A percentile compares a stretch with the other conserved stretches of the same genome.
Conservation (phyloP, 371 early-diverging fungal genomes). For the Apophysomyces sp. region DNA sequence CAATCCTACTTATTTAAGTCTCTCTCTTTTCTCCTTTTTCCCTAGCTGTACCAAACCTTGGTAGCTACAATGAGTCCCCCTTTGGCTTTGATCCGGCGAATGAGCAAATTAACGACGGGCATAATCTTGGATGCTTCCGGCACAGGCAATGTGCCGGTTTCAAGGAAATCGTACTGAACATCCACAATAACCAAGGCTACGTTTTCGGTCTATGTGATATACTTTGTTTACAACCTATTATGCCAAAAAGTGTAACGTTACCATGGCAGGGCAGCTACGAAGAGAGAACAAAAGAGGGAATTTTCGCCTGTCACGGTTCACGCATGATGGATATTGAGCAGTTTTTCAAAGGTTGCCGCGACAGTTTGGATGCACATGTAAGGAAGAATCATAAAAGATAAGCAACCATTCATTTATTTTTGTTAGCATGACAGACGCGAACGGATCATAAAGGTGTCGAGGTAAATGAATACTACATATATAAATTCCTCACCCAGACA, state of each 20-base stretch:
- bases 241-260: not conserved
- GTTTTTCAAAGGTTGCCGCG: constrained; percentile 26
- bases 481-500: not conserved
- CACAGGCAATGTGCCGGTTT: constrained; percentile 37
- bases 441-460: constrained; percentile 61
- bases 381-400: not conserved
- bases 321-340: constrained; percentile 9
- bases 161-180: constrained; percentile 47
- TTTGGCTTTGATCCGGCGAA: constrained; percentile 16
- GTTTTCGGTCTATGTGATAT: constrained; percentile 4
- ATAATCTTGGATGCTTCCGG: constrained; percentile 28
- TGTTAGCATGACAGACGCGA: constrained; percentile 56
- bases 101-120: constrained; percentile 26
- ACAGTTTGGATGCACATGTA: constrained; percentile 36
- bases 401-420: not conserved
- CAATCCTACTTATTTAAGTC: constrained; percentile 29
- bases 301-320: not conserved
- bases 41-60: constrained; percentile 17
- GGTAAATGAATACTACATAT: constrained; percentile 29
- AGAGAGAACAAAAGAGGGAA: constrained; percentile 3
- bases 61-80: constrained; percentile 32
- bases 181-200: constrained; percentile 42
- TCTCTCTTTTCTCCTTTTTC: not conserved
- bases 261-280: constrained; percentile 2
- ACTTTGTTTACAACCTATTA: not conserved